Conservation (phyloP, 768 basidiomycete genomes). For the Melanogaster broomeanus region DNA sequence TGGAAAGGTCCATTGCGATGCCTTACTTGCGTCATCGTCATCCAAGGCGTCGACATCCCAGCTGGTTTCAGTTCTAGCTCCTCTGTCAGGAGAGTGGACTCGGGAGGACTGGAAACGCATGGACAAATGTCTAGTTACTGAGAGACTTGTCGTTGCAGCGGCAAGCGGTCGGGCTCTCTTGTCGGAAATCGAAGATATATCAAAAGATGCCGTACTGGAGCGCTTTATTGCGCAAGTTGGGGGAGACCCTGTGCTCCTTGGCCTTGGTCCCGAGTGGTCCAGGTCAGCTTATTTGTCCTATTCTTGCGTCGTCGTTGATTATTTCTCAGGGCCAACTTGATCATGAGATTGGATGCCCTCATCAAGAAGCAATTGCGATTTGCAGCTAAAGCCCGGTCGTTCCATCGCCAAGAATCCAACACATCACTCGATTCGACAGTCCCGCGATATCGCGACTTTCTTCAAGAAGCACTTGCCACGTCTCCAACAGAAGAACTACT, state of each 20-base stretch:
- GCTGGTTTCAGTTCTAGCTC: slow-evolving; percentile 1
- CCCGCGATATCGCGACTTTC: slow-evolving; percentile 58
- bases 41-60: slow-evolving; percentile 1
- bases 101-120: slow-evolving; percentile 81
- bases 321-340: slow-evolving; percentile 16
- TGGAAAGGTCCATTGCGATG: slow-evolving; percentile 11
- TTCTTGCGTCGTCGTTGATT: background rate
- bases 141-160: slow-evolving; percentile 53
- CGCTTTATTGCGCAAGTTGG: slow-evolving; percentile 56
- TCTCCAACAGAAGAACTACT: slow-evolving; percentile 16
- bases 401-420: background rate
- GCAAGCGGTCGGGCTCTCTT: slow-evolving; percentile 36
- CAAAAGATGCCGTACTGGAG: slow-evolving; percentile 56
- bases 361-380: slow-evolving; percentile 27
- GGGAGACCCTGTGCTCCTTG: slow-evolving; percentile 39
- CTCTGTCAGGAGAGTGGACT: slow-evolving; percentile 49
- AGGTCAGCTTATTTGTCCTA: slow-evolving; percentile 42
- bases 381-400: background rate
- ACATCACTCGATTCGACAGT: slow-evolving; percentile 32
- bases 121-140: slow-evolving; percentile 78
- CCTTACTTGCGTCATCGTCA: slow-evolving; percentile 19
- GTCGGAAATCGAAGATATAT: slow-evolving; percentile 54
- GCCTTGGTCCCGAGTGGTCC: slow-evolving; percentile 56
- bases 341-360: slow-evolving; percentile 33
- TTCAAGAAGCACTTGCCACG: slow-evolving; percentile 30